A percentile compares a stretch with the other conserved stretches of the same genome.
These are phyloP conservation scores for Aegle marmelos DNA, from an alignment of 345 rosid species.

Conservation along the genomic window DNA sequence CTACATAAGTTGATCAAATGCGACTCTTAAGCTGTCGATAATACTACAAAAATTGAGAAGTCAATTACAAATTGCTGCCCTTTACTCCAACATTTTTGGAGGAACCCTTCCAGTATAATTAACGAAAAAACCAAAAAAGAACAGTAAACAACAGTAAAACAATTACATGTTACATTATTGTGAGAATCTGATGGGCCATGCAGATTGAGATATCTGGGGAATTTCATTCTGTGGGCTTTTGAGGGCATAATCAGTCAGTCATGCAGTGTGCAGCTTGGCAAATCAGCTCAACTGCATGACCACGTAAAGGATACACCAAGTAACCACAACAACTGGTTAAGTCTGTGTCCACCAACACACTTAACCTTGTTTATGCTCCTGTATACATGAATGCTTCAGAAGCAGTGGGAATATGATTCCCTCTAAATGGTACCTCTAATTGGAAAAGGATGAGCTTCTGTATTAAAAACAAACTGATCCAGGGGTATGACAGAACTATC, in stretches of 20 bases:
- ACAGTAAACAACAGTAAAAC: not conserved
- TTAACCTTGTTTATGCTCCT: constrained; percentile 10
- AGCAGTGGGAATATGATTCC: constrained; percentile 2
- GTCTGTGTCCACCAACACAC: not conserved
- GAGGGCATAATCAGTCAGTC: not conserved
- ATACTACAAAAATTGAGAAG: constrained; percentile 12
- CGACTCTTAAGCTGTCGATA: constrained; percentile 1
- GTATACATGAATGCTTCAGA: constrained; percentile 6
- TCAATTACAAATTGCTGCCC: constrained; percentile 21
- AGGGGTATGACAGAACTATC: constrained; percentile 66
- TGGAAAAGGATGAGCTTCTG: constrained; percentile 96
- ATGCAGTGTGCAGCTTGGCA: constrained; percentile 3
- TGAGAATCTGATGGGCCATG: not conserved
- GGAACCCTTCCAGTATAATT: constrained; percentile 3
- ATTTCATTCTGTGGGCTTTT: constrained; percentile 8
- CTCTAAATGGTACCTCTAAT: constrained; percentile 36
- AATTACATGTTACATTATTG: constrained; percentile 17
- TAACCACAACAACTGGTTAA: not conserved
- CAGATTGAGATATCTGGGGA: not conserved
- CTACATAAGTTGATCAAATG: constrained; percentile 18
- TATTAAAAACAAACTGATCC: constrained; percentile 82
- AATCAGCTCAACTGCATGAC: constrained; percentile 7
- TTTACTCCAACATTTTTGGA: constrained; percentile 12
- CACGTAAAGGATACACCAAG: not conserved
- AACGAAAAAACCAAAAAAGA: not conserved